Percentiles rank a stretch among this genome's conserved stretches.
phyloP scores from a whole-genome alignment of 2,329 filamentous ascomycete genomes.

The Talaromyces sp. region DNA sequence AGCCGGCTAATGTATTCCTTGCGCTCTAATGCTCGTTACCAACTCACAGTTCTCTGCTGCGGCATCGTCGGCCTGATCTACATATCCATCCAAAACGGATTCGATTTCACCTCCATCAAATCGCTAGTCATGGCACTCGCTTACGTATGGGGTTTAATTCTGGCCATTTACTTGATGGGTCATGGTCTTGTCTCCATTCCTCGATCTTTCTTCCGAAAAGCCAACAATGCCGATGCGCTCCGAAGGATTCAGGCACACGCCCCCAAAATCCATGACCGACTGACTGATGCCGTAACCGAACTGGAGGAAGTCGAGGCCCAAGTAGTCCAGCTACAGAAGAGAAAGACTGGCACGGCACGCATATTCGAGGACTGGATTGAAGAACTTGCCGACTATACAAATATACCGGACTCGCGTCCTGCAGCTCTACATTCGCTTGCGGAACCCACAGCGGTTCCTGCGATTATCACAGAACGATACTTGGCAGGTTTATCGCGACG shows the following conservation, averaged over 20 bases:
- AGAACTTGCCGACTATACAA: slow-evolving; percentile 76
- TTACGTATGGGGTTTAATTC: slow-evolving; percentile 86
- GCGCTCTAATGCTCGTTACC: slow-evolving; percentile 82
- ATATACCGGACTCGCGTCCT: slow-evolving; percentile 59
- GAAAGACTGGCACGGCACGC: slow-evolving; percentile 72
- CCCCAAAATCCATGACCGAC: slow-evolving; percentile 76
- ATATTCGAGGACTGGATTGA: slow-evolving; percentile 94
- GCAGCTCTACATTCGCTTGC: slow-evolving; percentile 34
- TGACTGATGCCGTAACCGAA: slow-evolving; percentile 77
- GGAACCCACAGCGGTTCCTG: slow-evolving; percentile 57
- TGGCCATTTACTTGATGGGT: slow-evolving; percentile 97
- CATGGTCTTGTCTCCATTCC: slow-evolving; percentile 93
- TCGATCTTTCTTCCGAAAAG: slow-evolving; percentile 72
- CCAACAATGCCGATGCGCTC: slow-evolving; percentile 70
- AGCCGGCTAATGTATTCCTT: slow-evolving; percentile 80
- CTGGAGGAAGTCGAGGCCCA: slow-evolving; percentile 79
- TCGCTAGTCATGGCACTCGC: slow-evolving; percentile 86
- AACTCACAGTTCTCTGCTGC: slow-evolving; percentile 71
- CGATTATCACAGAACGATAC: slow-evolving; percentile 88
- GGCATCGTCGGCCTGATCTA: slow-evolving; percentile 74
- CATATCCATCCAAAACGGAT: slow-evolving; percentile 73
- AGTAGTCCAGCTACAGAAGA: slow-evolving; percentile 71
- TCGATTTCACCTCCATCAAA: slow-evolving; percentile 71
- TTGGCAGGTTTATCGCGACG: slow-evolving; percentile 83
- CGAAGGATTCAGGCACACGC: slow-evolving; percentile 74